Percentiles rank a stretch among this genome's conserved stretches.
Conservation (phyloP, 805 yeast species). For the Wickerhamiella allomyrinae region DNA sequence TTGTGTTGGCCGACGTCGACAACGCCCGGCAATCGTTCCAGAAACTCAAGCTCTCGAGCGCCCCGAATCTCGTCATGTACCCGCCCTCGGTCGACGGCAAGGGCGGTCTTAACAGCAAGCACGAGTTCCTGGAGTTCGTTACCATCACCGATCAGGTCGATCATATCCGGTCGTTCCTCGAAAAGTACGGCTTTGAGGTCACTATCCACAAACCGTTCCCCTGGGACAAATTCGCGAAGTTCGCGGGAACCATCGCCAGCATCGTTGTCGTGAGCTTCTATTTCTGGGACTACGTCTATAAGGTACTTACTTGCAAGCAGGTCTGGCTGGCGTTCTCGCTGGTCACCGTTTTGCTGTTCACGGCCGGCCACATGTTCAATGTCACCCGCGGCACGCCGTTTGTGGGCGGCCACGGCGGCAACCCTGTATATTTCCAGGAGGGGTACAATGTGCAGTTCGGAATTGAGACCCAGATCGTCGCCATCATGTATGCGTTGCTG, state of each 20-base stretch:
- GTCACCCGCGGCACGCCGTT: constrained; percentile 58
- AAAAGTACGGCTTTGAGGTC: constrained; percentile 18
- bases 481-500: constrained; percentile 43
- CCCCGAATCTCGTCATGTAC: constrained; percentile 62
- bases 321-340: constrained; percentile 63
- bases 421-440: constrained; percentile 37
- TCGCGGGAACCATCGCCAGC: constrained; percentile 7
- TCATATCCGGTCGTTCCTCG: constrained; percentile 14
- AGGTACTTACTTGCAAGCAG: constrained; percentile 35
- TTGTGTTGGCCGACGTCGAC: constrained; percentile 61
- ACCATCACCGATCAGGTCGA: constrained; percentile 15
- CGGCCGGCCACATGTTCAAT: constrained; percentile 88
- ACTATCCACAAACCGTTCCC: constrained; percentile 23
- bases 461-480: constrained; percentile 77
- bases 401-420: constrained; percentile 32
- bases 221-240: constrained; percentile 15
- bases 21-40: constrained; percentile 41
- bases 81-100: constrained; percentile 33
- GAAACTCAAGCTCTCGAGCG: constrained; percentile 45
- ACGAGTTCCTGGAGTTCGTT: constrained; percentile 19
- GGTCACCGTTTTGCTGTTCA: constrained; percentile 54
- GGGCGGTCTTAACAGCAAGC: constrained; percentile 17
- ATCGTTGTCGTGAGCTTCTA: constrained; percentile 5
- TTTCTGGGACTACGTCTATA: constrained; percentile 24
- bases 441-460: constrained; percentile 73